A percentile compares a stretch with the other conserved stretches of the same genome.
Evolutionary conservation across 345 rosid species (phyloP).

Genomic region (Zanthoxylum bungeanum): DNA sequence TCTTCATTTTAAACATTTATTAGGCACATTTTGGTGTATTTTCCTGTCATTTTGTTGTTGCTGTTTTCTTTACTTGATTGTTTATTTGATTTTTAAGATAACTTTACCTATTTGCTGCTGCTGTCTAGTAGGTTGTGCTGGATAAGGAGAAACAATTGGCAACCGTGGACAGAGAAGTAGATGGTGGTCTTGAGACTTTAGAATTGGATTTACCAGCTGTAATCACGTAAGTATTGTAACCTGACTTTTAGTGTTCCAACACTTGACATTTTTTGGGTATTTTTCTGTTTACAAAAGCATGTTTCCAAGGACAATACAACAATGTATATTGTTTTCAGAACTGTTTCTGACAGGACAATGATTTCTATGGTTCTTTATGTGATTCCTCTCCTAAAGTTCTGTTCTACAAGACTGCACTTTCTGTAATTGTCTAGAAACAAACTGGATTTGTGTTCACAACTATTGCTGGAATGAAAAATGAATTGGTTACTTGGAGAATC

Average conservation of each 20-base stretch:
- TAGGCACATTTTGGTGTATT: not conserved
- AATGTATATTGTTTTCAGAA: not conserved
- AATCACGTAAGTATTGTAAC: slow-evolving; percentile 51
- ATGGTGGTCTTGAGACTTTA: slow-evolving; percentile 87
- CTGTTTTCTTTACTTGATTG: not conserved
- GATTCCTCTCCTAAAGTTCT: too few relatives aligned
- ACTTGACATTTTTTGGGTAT: not conserved
- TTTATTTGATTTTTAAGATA: not conserved
- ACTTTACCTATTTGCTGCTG: slow-evolving; percentile 13
- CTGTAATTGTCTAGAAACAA: not conserved
- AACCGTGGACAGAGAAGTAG: slow-evolving; percentile 93
- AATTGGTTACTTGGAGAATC: not conserved
- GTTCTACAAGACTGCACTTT: not conserved
- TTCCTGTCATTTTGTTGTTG: not conserved
- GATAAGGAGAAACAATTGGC: slow-evolving; percentile 68
- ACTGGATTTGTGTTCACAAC: not conserved
- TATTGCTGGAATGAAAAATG: not conserved
- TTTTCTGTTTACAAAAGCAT: not conserved
- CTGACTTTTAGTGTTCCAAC: not conserved
- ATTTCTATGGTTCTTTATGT: too few relatives aligned
- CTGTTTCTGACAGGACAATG: too few relatives aligned
- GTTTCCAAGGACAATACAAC: too few relatives aligned
- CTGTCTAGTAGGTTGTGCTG: slow-evolving; percentile 66
- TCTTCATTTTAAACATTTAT: too few relatives aligned
- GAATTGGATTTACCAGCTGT: slow-evolving; percentile 80